Conservation (phyloP, 192 early-diverging fungal species). For the Podila clonocystis region DNA sequence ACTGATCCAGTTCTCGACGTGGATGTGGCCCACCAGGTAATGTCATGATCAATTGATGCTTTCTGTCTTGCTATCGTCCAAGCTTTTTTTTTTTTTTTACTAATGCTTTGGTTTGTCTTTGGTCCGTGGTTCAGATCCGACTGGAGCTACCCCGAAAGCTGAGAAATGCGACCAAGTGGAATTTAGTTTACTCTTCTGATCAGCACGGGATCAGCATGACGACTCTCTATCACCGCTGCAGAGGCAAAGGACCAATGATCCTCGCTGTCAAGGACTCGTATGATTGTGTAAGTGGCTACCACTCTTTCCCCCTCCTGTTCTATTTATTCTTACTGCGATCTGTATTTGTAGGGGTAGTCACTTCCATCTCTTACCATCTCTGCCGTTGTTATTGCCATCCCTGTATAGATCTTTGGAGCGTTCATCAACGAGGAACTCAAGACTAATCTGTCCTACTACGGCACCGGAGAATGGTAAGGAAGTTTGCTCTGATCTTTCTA, state of each 20-base stretch:
- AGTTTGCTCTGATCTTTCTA: constrained; percentile 1
- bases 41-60: neutral
- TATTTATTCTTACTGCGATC: neutral
- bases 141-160: constrained; percentile 79
- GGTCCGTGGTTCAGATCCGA: constrained; percentile 68
- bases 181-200: constrained; percentile 89
- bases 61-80: neutral
- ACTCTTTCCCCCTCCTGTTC: neutral
- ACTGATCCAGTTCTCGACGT: constrained; percentile 56
- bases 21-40: constrained; percentile 60
- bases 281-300: constrained; percentile 51
- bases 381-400: neutral
- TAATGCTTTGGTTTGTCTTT: no score
- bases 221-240: constrained; percentile 78
- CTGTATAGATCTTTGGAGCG: constrained; percentile 78
- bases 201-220: constrained; percentile 93
- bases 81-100: neutral
- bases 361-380: no score
- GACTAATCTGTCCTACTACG: constrained; percentile 75
- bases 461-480: constrained; percentile 82
- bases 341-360: no score
- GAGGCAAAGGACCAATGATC: constrained; percentile 73
- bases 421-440: constrained; percentile 75
- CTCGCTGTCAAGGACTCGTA: constrained; percentile 75
- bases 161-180: constrained; percentile 80